Evolutionary conservation across 2,329 filamentous ascomycete genomes (phyloP).

Genomic region (Colletotrichum sansevieriae): DNA sequence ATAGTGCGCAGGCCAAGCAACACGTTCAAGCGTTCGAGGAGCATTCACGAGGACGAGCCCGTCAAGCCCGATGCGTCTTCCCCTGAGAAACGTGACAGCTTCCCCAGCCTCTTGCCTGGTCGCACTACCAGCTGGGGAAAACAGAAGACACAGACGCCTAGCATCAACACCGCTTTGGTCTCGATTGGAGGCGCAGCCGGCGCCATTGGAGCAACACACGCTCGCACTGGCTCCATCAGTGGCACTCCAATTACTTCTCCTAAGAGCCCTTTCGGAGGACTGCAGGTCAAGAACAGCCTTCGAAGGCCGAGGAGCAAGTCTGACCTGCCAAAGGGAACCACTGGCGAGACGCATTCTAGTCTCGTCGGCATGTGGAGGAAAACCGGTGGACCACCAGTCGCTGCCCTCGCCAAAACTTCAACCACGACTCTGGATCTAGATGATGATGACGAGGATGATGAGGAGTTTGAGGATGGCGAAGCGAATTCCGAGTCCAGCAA

Average conservation of each 20-base stretch:
- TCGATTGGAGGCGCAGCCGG: constrained; percentile 68
- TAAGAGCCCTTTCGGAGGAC: constrained; percentile 61
- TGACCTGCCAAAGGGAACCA: constrained; percentile 59
- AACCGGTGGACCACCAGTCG: constrained; percentile 67
- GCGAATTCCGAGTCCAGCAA: constrained; percentile 73
- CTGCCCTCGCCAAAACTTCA: constrained; percentile 56
- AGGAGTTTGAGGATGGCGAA: constrained; percentile 70
- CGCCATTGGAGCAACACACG: constrained; percentile 68
- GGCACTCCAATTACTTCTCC: constrained; percentile 66
- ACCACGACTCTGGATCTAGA: constrained; percentile 47
- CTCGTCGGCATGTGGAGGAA: constrained; percentile 66
- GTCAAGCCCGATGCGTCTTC: constrained; percentile 47
- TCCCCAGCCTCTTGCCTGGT: constrained; percentile 60
- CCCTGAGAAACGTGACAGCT: constrained; percentile 59
- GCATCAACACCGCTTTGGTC: constrained; percentile 70
- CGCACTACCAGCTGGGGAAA: constrained; percentile 64
- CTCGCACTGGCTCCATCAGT: constrained; percentile 72
- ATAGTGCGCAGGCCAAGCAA: constrained; percentile 65
- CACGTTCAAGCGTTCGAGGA: constrained; percentile 63
- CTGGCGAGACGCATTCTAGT: constrained; percentile 50
- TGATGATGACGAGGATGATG: constrained; percentile 72
- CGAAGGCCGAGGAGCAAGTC: constrained; percentile 70
- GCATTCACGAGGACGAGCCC: constrained; percentile 53
- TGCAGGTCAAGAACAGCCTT: constrained; percentile 62
- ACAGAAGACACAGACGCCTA: constrained; percentile 65